Percentiles rank a stretch among this genome's conserved stretches.
These are phyloP conservation scores for Pinus taeda DNA, from an alignment of 75 land plant genomes.

Conservation along the genomic window DNA sequence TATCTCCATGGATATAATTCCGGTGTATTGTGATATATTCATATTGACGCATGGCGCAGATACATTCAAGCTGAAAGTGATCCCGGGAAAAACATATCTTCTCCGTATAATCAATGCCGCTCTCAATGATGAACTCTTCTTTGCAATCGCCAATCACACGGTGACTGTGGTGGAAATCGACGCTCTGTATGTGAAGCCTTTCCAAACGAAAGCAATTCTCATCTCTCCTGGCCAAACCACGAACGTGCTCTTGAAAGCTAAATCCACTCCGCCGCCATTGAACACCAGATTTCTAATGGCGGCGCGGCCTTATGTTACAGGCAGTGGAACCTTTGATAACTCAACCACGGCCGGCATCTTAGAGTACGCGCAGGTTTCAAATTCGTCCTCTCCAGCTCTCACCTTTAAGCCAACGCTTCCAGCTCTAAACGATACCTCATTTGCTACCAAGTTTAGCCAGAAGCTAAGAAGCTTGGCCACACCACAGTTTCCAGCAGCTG, in stretches of 20 bases:
- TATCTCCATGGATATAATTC: too few relatives aligned
- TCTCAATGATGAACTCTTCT: too few relatives aligned
- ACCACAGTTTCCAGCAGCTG: constrained; percentile 25
- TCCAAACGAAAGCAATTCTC: constrained; percentile 24
- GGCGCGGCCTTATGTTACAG: constrained; percentile 40
- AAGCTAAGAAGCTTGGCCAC: constrained; percentile 17
- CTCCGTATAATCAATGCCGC: too few relatives aligned
- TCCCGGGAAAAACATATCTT: too few relatives aligned
- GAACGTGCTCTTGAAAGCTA: constrained; percentile 18
- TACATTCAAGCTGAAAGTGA: too few relatives aligned
- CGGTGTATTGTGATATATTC: too few relatives aligned
- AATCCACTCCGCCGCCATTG: neutral
- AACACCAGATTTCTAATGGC: constrained; percentile 29
- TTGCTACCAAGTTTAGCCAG: constrained; percentile 18
- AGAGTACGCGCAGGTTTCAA: constrained; percentile 11
- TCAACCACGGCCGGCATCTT: constrained; percentile 35
- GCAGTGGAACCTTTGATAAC: constrained; percentile 42
- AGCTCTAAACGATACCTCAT: constrained; percentile 20
- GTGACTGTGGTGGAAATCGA: too few relatives aligned
- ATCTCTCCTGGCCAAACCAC: constrained; percentile 63
- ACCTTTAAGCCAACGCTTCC: constrained; percentile 19
- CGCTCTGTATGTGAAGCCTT: constrained; percentile 10
- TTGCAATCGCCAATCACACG: too few relatives aligned
- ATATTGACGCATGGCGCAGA: too few relatives aligned
- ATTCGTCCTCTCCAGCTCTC: constrained; percentile 12